Percentiles rank a stretch among this genome's conserved stretches.
Conservation (phyloP, 768 basidiomycete species). For the Lepiota venenata region DNA sequence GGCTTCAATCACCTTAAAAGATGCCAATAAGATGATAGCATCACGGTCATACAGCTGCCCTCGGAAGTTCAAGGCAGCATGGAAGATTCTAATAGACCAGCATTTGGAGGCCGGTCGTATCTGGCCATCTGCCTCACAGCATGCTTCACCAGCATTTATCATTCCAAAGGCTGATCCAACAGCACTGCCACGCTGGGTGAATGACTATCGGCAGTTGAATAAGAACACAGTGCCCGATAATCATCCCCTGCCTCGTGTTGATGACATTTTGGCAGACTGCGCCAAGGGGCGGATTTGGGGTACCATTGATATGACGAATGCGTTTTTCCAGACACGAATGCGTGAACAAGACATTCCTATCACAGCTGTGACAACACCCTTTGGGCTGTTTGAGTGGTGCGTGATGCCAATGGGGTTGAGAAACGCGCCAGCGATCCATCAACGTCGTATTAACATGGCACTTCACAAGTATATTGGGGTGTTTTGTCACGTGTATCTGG, state of each 20-base stretch:
- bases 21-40: constrained; percentile 19
- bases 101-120: constrained; percentile 28
- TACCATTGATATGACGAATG: constrained; percentile 22
- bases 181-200: constrained; percentile 30
- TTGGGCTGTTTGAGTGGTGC: constrained; percentile 36
- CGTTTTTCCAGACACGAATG: constrained; percentile 23
- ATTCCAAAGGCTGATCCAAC: constrained; percentile 29
- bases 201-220: constrained; percentile 28
- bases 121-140: constrained; percentile 20
- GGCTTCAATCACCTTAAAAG: no score
- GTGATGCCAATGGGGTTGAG: constrained; percentile 34
- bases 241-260: no score
- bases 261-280: constrained; percentile 32
- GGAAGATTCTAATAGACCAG: constrained; percentile 25
- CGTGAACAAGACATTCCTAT: constrained; percentile 20
- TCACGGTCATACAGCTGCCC: constrained; percentile 13
- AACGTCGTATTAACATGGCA: constrained; percentile 19
- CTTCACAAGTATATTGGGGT: constrained; percentile 22
- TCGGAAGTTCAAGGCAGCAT: constrained; percentile 22
- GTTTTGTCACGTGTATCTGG: constrained; percentile 23
- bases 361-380: constrained; percentile 35
- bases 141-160: constrained; percentile 32
- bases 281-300: constrained; percentile 28
- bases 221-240: no score
- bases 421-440: constrained; percentile 27